Percentiles rank a stretch among this genome's conserved stretches.
Conservation (phyloP, 805 yeast species). For the Wickerhamomyces sydowiorum region DNA sequence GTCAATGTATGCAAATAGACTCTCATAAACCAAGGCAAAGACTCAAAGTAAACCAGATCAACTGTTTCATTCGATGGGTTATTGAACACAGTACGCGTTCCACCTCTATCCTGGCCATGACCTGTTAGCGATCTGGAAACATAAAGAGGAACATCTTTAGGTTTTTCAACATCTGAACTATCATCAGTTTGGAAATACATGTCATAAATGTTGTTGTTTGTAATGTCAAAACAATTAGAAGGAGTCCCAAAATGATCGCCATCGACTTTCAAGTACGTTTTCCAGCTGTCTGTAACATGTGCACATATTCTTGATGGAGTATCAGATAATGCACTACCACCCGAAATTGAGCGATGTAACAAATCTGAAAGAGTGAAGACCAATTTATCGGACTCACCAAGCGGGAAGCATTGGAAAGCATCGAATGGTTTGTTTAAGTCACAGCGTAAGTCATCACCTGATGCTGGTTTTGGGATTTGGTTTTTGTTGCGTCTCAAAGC, state of each 20-base stretch:
- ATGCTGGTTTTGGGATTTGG: constrained; percentile 77
- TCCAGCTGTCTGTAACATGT: constrained; percentile 44
- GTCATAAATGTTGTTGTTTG: constrained; percentile 21
- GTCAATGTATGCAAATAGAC: constrained; percentile 68
- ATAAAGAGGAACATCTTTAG: constrained; percentile 51
- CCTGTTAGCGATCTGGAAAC: constrained; percentile 90
- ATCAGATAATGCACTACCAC: constrained; percentile 55
- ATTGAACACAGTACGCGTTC: constrained; percentile 70
- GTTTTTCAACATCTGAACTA: constrained; percentile 35
- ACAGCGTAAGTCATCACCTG: constrained; percentile 68
- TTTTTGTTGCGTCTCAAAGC: constrained; percentile 54
- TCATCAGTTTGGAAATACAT: constrained; percentile 33
- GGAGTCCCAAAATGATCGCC: constrained; percentile 25
- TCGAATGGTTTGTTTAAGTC: constrained; percentile 56
- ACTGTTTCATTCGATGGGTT: constrained; percentile 54
- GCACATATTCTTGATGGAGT: constrained; percentile 38
- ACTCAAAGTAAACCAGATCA: constrained; percentile 62
- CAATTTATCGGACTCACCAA: constrained; percentile 41
- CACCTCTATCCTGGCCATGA: constrained; percentile 87
- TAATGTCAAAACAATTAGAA: constrained; percentile 32
- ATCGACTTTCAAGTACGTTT: constrained; percentile 26
- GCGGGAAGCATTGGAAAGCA: constrained; percentile 74
- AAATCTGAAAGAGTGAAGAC: constrained; percentile 54
- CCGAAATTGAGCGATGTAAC: constrained; percentile 64
- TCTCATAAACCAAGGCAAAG: constrained; percentile 91